phyloP scores from a whole-genome alignment of 306 rosid genomes.

The Acacia acuminata region DNA sequence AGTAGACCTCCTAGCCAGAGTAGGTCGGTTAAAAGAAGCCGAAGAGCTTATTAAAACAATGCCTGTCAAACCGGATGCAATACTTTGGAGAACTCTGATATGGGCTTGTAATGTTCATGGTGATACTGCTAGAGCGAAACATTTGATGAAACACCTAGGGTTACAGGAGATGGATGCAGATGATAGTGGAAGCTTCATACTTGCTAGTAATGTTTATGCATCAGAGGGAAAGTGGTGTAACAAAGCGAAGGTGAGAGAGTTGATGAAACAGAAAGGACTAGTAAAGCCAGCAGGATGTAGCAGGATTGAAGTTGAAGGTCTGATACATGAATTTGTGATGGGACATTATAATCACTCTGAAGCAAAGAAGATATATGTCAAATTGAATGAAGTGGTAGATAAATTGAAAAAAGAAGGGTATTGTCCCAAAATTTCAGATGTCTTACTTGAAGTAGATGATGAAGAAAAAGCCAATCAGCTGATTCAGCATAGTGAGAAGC shows the following conservation, averaged over 20 bases:
- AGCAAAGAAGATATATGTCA: conserved; percentile 37
- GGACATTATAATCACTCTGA: conserved; percentile 53
- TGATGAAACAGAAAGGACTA: conserved; percentile 51
- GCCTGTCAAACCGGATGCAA: conserved; percentile 55
- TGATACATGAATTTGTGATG: conserved; percentile 52
- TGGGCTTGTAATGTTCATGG: conserved; percentile 53
- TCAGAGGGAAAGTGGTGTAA: conserved; percentile 50
- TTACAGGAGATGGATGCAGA: conserved; percentile 28
- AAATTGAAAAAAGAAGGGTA: conserved; percentile 34
- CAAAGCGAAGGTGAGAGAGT: conserved; percentile 54
- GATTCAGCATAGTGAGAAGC: conserved; percentile 49
- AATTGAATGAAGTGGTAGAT: conserved; percentile 34
- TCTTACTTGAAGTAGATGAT: conserved; percentile 42
- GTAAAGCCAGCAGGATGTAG: conserved; percentile 61
- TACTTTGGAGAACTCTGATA: conserved; percentile 58
- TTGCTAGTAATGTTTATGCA: conserved; percentile 58
- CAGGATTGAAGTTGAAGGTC: conserved; percentile 55
- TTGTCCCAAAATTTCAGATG: conserved; percentile 40
- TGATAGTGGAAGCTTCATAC: conserved; percentile 60
- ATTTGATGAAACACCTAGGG: conserved; percentile 45
- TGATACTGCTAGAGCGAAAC: conserved; percentile 41
- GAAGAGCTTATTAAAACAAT: conserved; percentile 45
- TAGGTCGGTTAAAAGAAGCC: conserved; percentile 54
- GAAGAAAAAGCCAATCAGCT: conserved; percentile 39
- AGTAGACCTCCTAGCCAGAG: conserved; percentile 61